Percentiles rank a stretch among this genome's conserved stretches.
Evolutionary conservation across 257 asterid genomes (phyloP).

Genomic region (Nicotiana knightiana): DNA sequence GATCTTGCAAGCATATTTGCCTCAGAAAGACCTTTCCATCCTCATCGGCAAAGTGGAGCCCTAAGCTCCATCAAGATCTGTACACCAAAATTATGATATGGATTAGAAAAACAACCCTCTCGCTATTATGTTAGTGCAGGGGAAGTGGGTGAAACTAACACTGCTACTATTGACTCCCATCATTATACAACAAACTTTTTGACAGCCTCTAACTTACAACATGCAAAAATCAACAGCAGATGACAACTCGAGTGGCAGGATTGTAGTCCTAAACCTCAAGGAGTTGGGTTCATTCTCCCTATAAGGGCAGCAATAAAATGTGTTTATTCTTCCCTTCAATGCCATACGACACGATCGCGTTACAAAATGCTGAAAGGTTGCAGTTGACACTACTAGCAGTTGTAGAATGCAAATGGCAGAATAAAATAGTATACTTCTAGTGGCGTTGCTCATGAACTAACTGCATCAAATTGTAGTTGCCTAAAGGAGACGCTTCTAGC

Average conservation of each 20-base stretch:
- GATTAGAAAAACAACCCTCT: neutral
- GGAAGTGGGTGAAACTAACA: neutral
- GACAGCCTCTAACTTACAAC: neutral
- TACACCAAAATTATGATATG: neutral
- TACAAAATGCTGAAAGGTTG: neutral
- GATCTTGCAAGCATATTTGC: neutral
- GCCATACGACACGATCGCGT: neutral
- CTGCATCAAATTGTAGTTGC: neutral
- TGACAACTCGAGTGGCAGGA: neutral
- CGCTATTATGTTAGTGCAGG: neutral
- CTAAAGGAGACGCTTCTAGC: neutral
- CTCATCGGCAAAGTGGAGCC: constrained; percentile 11
- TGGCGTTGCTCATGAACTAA: neutral
- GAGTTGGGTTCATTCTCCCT: neutral
- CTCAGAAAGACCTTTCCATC: constrained; percentile 10
- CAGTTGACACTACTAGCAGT: neutral
- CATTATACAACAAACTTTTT: neutral
- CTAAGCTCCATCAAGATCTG: constrained; percentile 3
- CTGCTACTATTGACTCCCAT: neutral
- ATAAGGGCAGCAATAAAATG: neutral
- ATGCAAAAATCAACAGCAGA: neutral
- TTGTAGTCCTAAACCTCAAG: neutral
- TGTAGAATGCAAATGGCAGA: neutral
- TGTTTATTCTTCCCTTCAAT: neutral
- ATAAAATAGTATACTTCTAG: neutral